These are phyloP conservation scores for Myochromella boudieri DNA, from an alignment of 768 basidiomycete genomes.

Conservation along the genomic window DNA sequence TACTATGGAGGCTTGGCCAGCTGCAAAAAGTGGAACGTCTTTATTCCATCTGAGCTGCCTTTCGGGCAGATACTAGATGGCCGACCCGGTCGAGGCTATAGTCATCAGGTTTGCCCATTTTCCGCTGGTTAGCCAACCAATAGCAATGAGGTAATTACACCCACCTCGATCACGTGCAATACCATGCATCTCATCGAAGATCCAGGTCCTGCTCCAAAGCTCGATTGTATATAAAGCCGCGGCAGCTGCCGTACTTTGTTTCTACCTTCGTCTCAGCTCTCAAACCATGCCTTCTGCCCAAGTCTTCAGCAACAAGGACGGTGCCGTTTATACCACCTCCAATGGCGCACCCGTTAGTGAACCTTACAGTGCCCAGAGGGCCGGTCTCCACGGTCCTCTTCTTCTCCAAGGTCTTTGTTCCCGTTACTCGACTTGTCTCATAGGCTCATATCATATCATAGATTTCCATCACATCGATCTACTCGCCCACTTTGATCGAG, in stretches of 20 bases:
- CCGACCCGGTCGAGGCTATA: too few relatives aligned
- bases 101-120: too few relatives aligned
- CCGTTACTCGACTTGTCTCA: background rate
- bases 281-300: slow-evolving; percentile 62
- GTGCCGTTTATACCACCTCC: slow-evolving; percentile 79
- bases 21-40: too few relatives aligned
- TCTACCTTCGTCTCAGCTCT: slow-evolving; percentile 12
- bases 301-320: slow-evolving; percentile 52
- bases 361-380: slow-evolving; percentile 78
- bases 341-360: slow-evolving; percentile 75
- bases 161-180: slow-evolving; percentile 8
- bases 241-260: slow-evolving; percentile 9
- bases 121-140: slow-evolving; percentile 3
- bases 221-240: slow-evolving; percentile 11
- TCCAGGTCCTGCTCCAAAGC: background rate
- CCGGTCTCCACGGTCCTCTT: slow-evolving; percentile 77
- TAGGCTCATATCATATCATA: slow-evolving; percentile 22
- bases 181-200: background rate
- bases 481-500: slow-evolving; percentile 90
- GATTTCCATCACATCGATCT: slow-evolving; percentile 90
- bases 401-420: slow-evolving; percentile 76
- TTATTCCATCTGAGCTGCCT: too few relatives aligned
- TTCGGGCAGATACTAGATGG: too few relatives aligned
- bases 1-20: too few relatives aligned
- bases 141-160: slow-evolving; percentile 2